A percentile compares a stretch with the other conserved stretches of the same genome.
Evolutionary conservation across 176 grass and related monocot genomes (phyloP).

Genomic region (Aegilops sharonensis): DNA sequence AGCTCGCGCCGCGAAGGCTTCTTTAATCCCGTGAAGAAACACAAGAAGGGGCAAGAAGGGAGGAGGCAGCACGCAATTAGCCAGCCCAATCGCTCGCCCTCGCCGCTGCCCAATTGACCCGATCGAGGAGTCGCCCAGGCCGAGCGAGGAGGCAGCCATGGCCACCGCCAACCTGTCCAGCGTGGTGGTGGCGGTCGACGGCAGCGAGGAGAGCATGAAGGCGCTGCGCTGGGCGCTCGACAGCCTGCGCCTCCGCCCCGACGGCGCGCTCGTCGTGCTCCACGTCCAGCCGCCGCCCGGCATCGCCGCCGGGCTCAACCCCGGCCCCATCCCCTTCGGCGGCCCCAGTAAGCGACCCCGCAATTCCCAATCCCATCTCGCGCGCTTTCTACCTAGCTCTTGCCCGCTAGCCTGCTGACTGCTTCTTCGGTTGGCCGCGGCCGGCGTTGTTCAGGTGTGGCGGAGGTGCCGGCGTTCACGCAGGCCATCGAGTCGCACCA

Average conservation of each 20-base stretch:
- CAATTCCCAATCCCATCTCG: background rate
- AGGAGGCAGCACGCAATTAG: background rate
- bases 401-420: background rate
- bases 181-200: slow-evolving; percentile 87
- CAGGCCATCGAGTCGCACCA: slow-evolving; percentile 91
- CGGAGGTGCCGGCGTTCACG: slow-evolving; percentile 92
- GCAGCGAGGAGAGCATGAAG: slow-evolving; percentile 98
- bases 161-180: slow-evolving; percentile 71
- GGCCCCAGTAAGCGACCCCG: slow-evolving; percentile 64
- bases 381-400: background rate
- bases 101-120: background rate
- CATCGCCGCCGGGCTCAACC: slow-evolving; percentile 75
- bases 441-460: slow-evolving; percentile 34
- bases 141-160: slow-evolving; percentile 33
- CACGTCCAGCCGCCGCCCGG: slow-evolving; percentile 71
- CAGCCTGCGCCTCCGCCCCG: slow-evolving; percentile 73
- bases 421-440: background rate
- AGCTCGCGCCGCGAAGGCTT: background rate
- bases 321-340: slow-evolving; percentile 85
- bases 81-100: too few relatives aligned
- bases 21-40: background rate
- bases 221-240: slow-evolving; percentile 83
- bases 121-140: background rate
- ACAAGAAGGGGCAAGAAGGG: too few relatives aligned
- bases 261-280: slow-evolving; percentile 70